Base-by-base conservation (phyloP, 2,329 filamentous ascomycete genomes). In the Ceratocystis huliohia region DNA sequence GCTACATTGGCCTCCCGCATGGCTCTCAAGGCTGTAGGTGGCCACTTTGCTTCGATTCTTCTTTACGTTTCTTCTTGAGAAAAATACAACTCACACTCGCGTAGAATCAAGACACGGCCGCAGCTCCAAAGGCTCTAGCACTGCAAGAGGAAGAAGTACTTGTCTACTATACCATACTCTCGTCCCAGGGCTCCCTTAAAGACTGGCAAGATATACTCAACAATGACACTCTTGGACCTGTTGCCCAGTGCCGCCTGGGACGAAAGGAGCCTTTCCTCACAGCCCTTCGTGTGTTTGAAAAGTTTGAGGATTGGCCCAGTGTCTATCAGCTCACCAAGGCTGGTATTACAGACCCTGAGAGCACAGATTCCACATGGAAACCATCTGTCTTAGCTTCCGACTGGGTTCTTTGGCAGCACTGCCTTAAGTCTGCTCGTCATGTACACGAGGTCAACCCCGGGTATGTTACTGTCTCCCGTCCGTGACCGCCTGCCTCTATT, bases 211-310 rank as follows among this genome's bases (percentile, higher is more conserved):
- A 76, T 46, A 73, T 78, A 6, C 70, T 78, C 0, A 66, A 71
- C 2, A 78, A 78, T 56, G 72, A 76, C 0, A 69, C 75, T 0
- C 75, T 80, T 7, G 76, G 76, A 0, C 79, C 79, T 0, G 70
- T 78, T 2, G 71, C 71, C 22, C 79, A 81, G 69, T 77, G 82
- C 57, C 74, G 72, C 20, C 71, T 76, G 22, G 80, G 79, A 2
- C 77, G 77, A 62, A 82, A 82, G 68, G 76, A 81, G 67, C 70
- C 80, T 0, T 73, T 81, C 13, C 71, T 76, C n/a, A 75, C 78
- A n/a, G 73, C 74, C 0, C 71, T 80, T 3, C 67, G 71, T 3
- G 74, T 73, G 8, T 74, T 79, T 8, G 74, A 76, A n/a, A 69
- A 71, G 0, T 73, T 75, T 5, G 72, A 73, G 7, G 73, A 79